Conservation (phyloP, 2,329 filamentous ascomycete species). For the Gremmenia infestans region DNA sequence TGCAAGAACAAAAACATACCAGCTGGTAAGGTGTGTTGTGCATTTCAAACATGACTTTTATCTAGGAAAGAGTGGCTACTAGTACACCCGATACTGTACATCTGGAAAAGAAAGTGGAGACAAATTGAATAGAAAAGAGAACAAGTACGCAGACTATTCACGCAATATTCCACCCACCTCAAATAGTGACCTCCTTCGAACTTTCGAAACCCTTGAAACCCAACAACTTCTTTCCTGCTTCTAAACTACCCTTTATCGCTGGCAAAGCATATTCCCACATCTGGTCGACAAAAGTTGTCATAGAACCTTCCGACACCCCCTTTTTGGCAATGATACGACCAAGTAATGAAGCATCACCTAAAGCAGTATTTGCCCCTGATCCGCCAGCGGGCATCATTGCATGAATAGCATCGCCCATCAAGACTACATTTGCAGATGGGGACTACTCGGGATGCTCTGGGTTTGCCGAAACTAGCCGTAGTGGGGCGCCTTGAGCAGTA, state of each 20-base stretch:
- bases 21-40: no score
- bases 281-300: conserved; percentile 1
- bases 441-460: conserved; percentile 9
- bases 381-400: conserved; percentile 19
- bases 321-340: conserved; percentile 1
- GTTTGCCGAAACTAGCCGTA: conserved; percentile 11
- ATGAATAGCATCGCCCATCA: conserved; percentile 16
- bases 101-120: no score
- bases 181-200: conserved; percentile 5
- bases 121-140: no score
- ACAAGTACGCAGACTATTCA: no score
- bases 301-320: background rate
- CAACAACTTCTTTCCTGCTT: conserved; percentile 3
- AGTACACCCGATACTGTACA: no score
- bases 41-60: no score
- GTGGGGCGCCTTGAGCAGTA: conserved; percentile 5
- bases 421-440: conserved; percentile 5
- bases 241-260: conserved; percentile 4
- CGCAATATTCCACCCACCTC: background rate
- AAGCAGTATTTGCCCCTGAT: conserved; percentile 19
- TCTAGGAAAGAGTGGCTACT: no score
- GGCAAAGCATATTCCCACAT: conserved; percentile 9
- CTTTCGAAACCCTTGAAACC: conserved; percentile 9
- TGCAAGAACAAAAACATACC: no score
- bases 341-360: conserved; percentile 13